Percentiles rank a stretch among this genome's conserved stretches.
Evolutionary conservation across 1,284 basidiomycete species (phyloP).

Genomic region (Cystobasidium pallidum): DNA sequence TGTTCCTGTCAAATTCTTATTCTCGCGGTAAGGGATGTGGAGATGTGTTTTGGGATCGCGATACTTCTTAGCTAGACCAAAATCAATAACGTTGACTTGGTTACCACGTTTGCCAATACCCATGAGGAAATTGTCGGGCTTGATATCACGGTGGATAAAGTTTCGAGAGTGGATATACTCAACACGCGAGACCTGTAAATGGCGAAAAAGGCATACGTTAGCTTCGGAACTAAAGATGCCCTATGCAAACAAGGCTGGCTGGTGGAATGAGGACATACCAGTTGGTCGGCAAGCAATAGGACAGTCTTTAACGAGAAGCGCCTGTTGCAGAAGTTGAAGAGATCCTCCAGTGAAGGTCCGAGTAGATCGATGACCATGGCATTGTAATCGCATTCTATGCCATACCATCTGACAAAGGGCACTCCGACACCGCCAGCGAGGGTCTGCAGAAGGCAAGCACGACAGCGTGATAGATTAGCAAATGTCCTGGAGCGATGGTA

Average conservation of each 20-base stretch:
- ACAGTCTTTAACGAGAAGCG: slow-evolving; percentile 98
- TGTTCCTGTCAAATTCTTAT: slow-evolving; percentile 99
- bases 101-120: slow-evolving; percentile 98
- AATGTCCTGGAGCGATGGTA: too few relatives aligned
- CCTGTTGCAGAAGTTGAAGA: slow-evolving; percentile 99
- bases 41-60: slow-evolving; percentile 98
- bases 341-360: slow-evolving; percentile 94
- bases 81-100: slow-evolving; percentile 99
- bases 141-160: slow-evolving; percentile 99
- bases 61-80: slow-evolving; percentile 99
- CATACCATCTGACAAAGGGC: slow-evolving; percentile 97
- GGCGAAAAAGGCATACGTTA: too few relatives aligned
- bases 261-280: slow-evolving; percentile 64
- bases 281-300: slow-evolving; percentile 91
- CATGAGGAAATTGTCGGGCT: slow-evolving; percentile 99
- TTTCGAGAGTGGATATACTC: slow-evolving; percentile 99
- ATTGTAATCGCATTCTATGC: slow-evolving; percentile 99
- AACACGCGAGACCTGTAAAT: slow-evolving; percentile 85
- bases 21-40: slow-evolving; percentile 99
- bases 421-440: slow-evolving; percentile 97
- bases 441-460: slow-evolving; percentile 63
- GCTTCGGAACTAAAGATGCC: too few relatives aligned
- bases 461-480: slow-evolving; percentile 36
- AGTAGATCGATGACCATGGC: slow-evolving; percentile 99
- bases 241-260: slow-evolving; percentile 22